Base-by-base conservation (phyloP, 352 stramenopile genomes). In the Phytophthora lateralis region DNA sequence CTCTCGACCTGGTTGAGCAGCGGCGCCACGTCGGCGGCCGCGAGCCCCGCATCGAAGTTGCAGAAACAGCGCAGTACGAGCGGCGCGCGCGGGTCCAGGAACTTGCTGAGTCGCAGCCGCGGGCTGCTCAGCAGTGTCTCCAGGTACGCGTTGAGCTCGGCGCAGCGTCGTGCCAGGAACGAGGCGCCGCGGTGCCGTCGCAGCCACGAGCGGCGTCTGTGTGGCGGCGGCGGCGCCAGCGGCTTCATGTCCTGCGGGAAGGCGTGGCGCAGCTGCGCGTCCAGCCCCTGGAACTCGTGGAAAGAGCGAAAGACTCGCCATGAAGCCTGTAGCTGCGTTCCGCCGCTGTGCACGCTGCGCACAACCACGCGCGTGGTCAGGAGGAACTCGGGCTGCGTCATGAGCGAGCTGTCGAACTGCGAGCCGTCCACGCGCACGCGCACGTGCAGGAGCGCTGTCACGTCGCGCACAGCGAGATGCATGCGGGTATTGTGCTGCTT, bases 11-110 rank as follows among this genome's bases (percentile, higher is more conserved):
- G 75, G 38, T 83, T 79, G 9, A 50, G 54, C 15, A 75, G 55
- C 9, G 79, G 52, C 21, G 59, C 63, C 24, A 82, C 66, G 15
- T 78, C 39, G 2, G 80, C 64, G 12, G 59, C 68, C 2, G 60
- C 62, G 21, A 95, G 84, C 4, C 79, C 84, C 0, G 72, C 78
- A 47, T 95, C 84, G 63, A 92, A 93, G 66, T 95, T 89, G 58
- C 82, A 90, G 49, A 95, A 95, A 62, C 76, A 91, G 2, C 85
- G 84, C 55, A 95, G 37, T 21, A 91, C 73, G 1, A 90, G 76
- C 53, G 86, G 82, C 32, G 86, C 81, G 21, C 75, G 67, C 9
- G 82, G 80, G 63, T 93, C 84, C 18, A 91, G 26, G 63, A 95
- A 95, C 20, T 80, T 67, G 21, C 75, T 89, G 17, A 95, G 72